Percentiles rank a stretch among this genome's conserved stretches.
These are phyloP conservation scores for Camellia japonica DNA, from an alignment of 148 eudicot genomes.

Conservation along the genomic window DNA sequence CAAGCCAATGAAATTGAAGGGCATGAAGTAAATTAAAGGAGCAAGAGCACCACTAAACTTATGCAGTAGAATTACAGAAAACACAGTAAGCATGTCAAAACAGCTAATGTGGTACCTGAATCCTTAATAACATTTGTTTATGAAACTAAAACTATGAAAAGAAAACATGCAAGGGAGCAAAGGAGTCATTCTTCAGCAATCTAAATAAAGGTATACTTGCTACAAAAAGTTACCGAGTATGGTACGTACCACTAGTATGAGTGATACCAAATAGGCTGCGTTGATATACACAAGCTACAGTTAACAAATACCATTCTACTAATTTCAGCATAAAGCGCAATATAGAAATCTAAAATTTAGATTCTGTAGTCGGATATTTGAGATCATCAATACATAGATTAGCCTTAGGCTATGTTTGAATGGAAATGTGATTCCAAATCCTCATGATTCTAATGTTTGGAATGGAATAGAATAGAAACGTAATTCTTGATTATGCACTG, in stretches of 20 bases:
- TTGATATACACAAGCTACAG: neutral
- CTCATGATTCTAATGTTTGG: no score
- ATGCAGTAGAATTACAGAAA: neutral
- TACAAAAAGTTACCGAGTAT: no score
- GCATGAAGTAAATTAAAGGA: neutral
- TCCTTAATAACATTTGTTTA: neutral
- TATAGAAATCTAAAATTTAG: no score
- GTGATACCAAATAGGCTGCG: neutral
- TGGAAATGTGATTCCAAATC: no score
- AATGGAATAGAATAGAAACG: no score
- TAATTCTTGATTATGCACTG: no score
- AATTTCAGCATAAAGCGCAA: no score
- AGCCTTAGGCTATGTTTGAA: no score
- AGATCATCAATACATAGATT: no score
- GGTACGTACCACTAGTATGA: neutral
- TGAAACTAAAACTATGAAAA: neutral
- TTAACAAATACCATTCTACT: no score
- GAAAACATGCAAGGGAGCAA: neutral
- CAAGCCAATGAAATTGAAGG: neutral
- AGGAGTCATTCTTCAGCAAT: neutral
- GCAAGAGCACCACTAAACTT: neutral
- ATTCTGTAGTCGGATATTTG: no score
- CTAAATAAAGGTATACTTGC: neutral
- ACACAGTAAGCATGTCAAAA: neutral
- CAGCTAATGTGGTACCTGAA: neutral